Base-by-base conservation (phyloP, 1,139 yeast species). In the Maudiozyma humilis region DNA sequence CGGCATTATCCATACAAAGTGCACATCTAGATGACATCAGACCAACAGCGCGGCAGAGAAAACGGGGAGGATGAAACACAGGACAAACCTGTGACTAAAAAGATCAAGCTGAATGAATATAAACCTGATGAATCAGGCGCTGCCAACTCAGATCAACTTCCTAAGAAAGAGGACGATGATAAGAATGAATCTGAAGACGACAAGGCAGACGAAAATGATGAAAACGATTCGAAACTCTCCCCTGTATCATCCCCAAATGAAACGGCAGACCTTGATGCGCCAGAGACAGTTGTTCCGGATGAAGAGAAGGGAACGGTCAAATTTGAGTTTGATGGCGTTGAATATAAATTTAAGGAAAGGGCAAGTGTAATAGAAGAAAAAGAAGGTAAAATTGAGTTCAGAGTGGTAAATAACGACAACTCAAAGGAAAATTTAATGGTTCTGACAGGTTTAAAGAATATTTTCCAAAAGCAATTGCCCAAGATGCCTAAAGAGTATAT, bases 401-500 rank as follows among this genome's bases (percentile, higher is more conserved):
- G 97, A 46, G 98, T 91, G 41, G 99, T 91, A 31, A 91, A 91
- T 63, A 91, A 91, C 64, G 98, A 91, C 62, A 86, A 89, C 59
- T 73, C 89, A 3, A 73, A 76, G 52, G 98, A 93, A 56, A 86
- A 78, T 63, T 70, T 91, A 70, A 87, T 93, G 72, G 91, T 93
- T 38, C 70, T 91, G 53, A 91, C 97, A 0, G 99, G 99, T 1
- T 68, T 91, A 48, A 91, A 93, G 66, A 91, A 91, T 64, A 91
- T 91, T 56, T 91, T 93, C 64, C 98, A 91, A 64, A 89, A 89
- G 58, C 99, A 91, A 65, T 73, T 91, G 52, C 99, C 99, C 3
- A 91, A 91, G 64, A 91, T 91, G 99, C 99, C 99, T 30, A 76
- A 93, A 49, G 97, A 93, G 60, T 91, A 93, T 65, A 91, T 91